A percentile compares a stretch with the other conserved stretches of the same genome.
Evolutionary conservation across 345 rosid genomes (phyloP).

Genomic region (Syzygium aromaticum): DNA sequence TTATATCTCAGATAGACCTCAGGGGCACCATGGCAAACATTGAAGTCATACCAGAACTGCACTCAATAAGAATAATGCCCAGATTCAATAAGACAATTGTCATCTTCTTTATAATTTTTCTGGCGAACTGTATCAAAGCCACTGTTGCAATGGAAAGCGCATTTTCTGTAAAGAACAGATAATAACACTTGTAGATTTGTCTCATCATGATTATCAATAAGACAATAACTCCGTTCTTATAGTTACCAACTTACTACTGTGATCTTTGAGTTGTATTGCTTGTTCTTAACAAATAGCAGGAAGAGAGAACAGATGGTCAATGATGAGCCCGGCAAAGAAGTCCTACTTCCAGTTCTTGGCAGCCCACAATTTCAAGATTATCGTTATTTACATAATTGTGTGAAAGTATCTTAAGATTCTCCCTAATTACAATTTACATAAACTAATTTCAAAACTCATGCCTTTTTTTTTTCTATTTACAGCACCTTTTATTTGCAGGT

Average conservation of each 20-base stretch:
- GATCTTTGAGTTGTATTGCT: not conserved
- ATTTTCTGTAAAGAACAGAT: not conserved
- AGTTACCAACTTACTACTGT: not conserved
- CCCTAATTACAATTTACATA: not conserved
- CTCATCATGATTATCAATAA: not conserved
- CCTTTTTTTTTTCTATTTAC: not conserved
- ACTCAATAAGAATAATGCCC: not conserved
- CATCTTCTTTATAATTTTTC: not conserved
- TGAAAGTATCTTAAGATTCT: not conserved
- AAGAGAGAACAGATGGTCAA: not conserved
- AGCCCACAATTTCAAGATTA: not conserved
- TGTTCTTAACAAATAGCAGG: not conserved
- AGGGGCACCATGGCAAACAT: not conserved
- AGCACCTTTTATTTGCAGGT: too few relatives aligned
- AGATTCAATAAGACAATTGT: not conserved
- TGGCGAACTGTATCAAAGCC: not conserved
- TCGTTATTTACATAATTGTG: not conserved
- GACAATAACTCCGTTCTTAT: not conserved
- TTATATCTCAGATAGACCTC: constrained; percentile 1
- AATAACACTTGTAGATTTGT: not conserved
- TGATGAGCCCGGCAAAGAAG: not conserved
- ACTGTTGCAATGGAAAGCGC: not conserved
- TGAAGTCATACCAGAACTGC: not conserved
- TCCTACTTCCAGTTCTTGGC: not conserved
- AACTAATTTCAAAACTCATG: not conserved